Base-by-base conservation (phyloP, 768 basidiomycete genomes). In the Auriscalpium vulgare region DNA sequence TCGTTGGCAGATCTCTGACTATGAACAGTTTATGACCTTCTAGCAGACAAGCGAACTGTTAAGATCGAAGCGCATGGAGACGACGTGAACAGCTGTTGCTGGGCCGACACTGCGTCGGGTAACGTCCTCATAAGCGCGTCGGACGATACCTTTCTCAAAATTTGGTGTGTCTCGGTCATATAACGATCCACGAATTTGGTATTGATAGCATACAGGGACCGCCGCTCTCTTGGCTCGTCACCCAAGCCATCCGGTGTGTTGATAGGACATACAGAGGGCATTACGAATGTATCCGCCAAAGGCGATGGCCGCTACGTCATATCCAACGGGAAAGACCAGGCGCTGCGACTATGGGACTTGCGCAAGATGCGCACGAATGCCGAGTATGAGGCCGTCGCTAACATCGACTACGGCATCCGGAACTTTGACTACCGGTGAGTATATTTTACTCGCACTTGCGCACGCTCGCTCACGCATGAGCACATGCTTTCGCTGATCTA, bases 271-370 rank as follows among this genome's bases (percentile, higher is more conserved):
- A 97, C 93, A 0, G 95, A 98, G 65, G 92, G 95, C 44, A 88
- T 97, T 56, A 94, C 95, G 6, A 91, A 91, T 61, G 93, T 97
- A 13, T 88, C 92, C 37, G 87, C 95, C 1, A 97, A 97, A 64
- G 95, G 95, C 6, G 95, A 98, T 65, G 95, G 95, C 9, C 85
- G 95, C 57, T 97, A 97, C 67, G 75, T 95, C 47, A 85, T 98
- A 47, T 94, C 91, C 16, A 98, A 98, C 65, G 93, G 93, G 38
- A 98, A 98, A 71, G 95, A 98, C 67, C 95, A 98, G 64, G 82
- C 89, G 1, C 74, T 93, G 50, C 84, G 93, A 8, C 71, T 97
- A 21, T 97, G 95, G 89, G 95, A 98, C 71, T 74, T 97, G 47
- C 84, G 95, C 50, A 93, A 87, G 71, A 97, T 98, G 95, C 78